Evolutionary conservation across 2,329 filamentous ascomycete genomes (phyloP).

Genomic region (Metarhizium brunneum): DNA sequence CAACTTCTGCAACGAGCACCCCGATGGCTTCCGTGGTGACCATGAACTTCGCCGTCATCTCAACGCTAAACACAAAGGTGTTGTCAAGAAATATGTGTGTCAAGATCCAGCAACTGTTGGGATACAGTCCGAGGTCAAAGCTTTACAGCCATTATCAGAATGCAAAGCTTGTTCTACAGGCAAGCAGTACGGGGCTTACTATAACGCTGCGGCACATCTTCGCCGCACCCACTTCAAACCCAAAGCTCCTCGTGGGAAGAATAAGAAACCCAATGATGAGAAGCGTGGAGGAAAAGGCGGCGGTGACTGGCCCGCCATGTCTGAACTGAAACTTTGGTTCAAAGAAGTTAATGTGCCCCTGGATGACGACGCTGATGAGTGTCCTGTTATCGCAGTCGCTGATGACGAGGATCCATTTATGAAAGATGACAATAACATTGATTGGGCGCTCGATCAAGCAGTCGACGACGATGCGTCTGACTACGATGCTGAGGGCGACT

Average conservation of each 20-base stretch:
- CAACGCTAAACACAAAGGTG: conserved; percentile 51
- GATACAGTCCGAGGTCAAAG: conserved; percentile 34
- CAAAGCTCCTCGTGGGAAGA: conserved; percentile 38
- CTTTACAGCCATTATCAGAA: conserved; percentile 57
- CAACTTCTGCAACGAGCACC: conserved; percentile 58
- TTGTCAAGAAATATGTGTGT: conserved; percentile 49
- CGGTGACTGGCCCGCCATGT: conserved; percentile 46
- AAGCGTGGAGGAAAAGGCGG: conserved; percentile 46
- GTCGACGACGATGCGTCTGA: neutral
- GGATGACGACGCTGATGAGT: conserved; percentile 26
- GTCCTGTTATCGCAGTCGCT: conserved; percentile 21
- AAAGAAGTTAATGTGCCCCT: conserved; percentile 29
- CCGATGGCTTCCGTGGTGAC: conserved; percentile 74
- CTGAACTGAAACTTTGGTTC: conserved; percentile 51
- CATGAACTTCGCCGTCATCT: conserved; percentile 69
- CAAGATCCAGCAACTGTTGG: conserved; percentile 38
- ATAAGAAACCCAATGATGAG: conserved; percentile 30
- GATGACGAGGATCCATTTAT: conserved; percentile 17
- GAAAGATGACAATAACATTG: neutral
- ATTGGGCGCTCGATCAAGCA: neutral
- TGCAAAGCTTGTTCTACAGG: conserved; percentile 73
- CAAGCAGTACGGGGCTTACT: conserved; percentile 84
- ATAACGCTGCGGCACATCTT: conserved; percentile 89
- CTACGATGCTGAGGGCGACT: neutral
- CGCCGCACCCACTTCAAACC: conserved; percentile 80